phyloP scores from a whole-genome alignment of 768 basidiomycete genomes.

The Suillus brevipes region DNA sequence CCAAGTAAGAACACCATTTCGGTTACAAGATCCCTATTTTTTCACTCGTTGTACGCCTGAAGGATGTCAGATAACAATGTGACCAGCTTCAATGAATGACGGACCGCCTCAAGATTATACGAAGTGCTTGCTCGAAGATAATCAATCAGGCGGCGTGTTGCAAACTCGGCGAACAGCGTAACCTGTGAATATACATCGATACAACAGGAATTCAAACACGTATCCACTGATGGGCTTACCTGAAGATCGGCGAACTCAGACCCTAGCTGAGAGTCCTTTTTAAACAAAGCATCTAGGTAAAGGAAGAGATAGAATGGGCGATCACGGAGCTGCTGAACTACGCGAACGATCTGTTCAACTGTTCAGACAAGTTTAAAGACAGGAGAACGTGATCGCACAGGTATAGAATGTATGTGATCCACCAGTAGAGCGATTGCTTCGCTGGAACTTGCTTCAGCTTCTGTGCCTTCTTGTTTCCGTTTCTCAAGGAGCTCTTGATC shows the following conservation, averaged over 20 bases:
- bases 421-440: slow-evolving; percentile 86
- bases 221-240: slow-evolving; percentile 38
- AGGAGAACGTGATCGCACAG: slow-evolving; percentile 49
- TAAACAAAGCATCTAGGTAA: slow-evolving; percentile 88
- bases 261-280: slow-evolving; percentile 80
- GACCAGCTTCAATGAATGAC: slow-evolving; percentile 6
- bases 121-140: slow-evolving; percentile 89
- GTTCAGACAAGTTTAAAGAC: background rate
- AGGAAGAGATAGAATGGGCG: slow-evolving; percentile 84
- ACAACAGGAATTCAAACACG: background rate
- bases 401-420: slow-evolving; percentile 94
- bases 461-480: slow-evolving; percentile 43
- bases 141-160: slow-evolving; percentile 76
- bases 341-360: slow-evolving; percentile 69
- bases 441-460: slow-evolving; percentile 49
- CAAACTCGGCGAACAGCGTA: slow-evolving; percentile 89
- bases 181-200: slow-evolving; percentile 46
- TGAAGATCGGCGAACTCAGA: slow-evolving; percentile 84
- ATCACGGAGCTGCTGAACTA: slow-evolving; percentile 81
- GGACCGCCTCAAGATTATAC: slow-evolving; percentile 84
- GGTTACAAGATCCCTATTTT: slow-evolving; percentile 79
- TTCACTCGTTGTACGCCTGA: slow-evolving; percentile 86
- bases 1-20: slow-evolving; percentile 99
- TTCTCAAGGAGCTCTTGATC: slow-evolving; percentile 82
- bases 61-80: slow-evolving; percentile 1